phyloP scores from a whole-genome alignment of 768 basidiomycete species.

The Leccinum aurantiacum region DNA sequence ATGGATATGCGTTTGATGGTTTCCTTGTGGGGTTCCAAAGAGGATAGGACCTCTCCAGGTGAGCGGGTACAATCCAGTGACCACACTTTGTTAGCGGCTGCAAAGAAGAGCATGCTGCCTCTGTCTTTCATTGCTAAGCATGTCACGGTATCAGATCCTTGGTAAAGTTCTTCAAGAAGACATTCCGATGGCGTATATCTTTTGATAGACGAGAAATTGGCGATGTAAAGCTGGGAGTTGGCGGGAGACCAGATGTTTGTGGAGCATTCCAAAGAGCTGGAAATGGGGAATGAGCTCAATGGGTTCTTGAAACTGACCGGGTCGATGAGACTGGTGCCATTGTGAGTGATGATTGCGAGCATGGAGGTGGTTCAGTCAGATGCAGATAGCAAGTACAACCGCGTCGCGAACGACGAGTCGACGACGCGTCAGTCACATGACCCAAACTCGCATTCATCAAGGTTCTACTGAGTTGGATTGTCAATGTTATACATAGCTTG shows the following conservation, averaged over 20 bases:
- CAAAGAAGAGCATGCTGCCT: constrained; percentile 47
- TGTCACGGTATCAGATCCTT: constrained; percentile 27
- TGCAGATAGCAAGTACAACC: constrained; percentile 11
- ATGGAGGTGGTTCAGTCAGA: constrained; percentile 33
- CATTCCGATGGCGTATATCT: constrained; percentile 52
- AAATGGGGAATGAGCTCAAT: constrained; percentile 42
- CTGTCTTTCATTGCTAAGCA: constrained; percentile 37
- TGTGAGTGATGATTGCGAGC: constrained; percentile 54
- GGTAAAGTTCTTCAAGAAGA: constrained; percentile 44
- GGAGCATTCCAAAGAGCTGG: constrained; percentile 29
- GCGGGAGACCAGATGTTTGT: constrained; percentile 54
- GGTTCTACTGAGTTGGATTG: no score
- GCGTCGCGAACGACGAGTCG: constrained; percentile 5
- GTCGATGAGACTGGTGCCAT: constrained; percentile 50
- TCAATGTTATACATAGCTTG: not conserved
- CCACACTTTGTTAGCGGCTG: constrained; percentile 45
- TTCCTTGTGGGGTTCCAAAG: constrained; percentile 51
- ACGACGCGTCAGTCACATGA: constrained; percentile 30
- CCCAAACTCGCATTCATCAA: not conserved
- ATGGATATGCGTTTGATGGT: constrained; percentile 54
- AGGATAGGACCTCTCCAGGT: constrained; percentile 43
- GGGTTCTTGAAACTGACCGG: constrained; percentile 45
- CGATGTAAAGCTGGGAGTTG: constrained; percentile 54
- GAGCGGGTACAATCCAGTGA: constrained; percentile 47
- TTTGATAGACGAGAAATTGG: constrained; percentile 47